phyloP scores from a whole-genome alignment of 2,329 filamentous ascomycete species.

The Monilinia vaccinii-corymbosi region DNA sequence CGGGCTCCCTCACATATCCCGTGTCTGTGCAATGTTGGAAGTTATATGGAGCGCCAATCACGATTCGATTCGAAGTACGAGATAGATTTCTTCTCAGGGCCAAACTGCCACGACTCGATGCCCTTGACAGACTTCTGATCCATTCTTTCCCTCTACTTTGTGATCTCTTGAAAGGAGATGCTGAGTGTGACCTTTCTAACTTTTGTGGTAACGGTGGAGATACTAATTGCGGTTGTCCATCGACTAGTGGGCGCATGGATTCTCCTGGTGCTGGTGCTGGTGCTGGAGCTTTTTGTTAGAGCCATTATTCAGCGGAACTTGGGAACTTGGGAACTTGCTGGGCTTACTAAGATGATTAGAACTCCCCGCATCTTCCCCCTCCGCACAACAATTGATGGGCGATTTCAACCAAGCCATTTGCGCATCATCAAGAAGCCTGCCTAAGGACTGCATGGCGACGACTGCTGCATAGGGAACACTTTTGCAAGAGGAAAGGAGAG shows the following conservation, averaged over 20 bases:
- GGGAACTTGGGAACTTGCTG: too few species aligned
- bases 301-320: background rate
- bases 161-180: background rate
- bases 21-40: constrained; percentile 8
- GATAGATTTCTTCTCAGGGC: constrained; percentile 36
- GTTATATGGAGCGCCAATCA: constrained; percentile 10
- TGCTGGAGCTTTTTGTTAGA: constrained; percentile 16
- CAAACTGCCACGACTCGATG: constrained; percentile 36
- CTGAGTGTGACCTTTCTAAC: constrained; percentile 18
- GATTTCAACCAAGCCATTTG: constrained; percentile 25
- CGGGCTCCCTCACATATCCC: constrained; percentile 4
- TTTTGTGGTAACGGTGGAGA: constrained; percentile 30
- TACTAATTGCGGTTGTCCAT: constrained; percentile 33
- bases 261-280: constrained; percentile 25
- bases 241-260: constrained; percentile 30
- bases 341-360: constrained; percentile 18
- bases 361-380: constrained; percentile 17
- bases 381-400: constrained; percentile 24
- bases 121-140: constrained; percentile 33
- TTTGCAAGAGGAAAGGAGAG: constrained; percentile 5
- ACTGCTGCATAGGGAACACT: constrained; percentile 24
- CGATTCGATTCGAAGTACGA: constrained; percentile 26
- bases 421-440: constrained; percentile 27
- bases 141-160: constrained; percentile 21
- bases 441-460: constrained; percentile 27